Evolutionary conservation across 139 green algal species (phyloP), one percentile per base, ranked within the genome.

Genomic region (Tetradesmus obliquus): DNA sequence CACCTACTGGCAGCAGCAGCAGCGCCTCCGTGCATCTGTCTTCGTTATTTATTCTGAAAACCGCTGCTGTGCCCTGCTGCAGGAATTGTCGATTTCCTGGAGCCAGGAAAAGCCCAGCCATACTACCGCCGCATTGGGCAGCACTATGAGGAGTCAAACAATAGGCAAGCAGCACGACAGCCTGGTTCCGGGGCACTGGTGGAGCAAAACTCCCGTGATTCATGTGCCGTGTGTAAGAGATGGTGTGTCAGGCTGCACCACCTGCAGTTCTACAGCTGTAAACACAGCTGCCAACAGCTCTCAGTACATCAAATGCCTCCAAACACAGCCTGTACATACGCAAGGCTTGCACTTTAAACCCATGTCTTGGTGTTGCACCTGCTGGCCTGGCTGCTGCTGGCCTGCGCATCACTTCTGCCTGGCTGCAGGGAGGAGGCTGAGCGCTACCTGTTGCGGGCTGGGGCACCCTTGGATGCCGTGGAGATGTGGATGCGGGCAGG

Each of bases 401-500:
- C 32, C 32, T 45, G 32, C 32, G 32, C 10, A 72, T 10, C 60
- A 72, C 60, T 81, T 6, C 13, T 86, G 82, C 82, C 54, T 79
- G 55, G 13, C n/a, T 88, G 55, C n/a, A 72, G 55, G 76, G 74
- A 86, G n/a, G 95, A 97, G 90, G 96, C 97, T 24, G 97, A 98
- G 96, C 86, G 91, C 3, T 97, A 95, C 94, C 97, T 95, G 93
- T 90, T 98, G 74, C 95, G 95, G 76, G 96, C 96, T 32, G 93
- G 93, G 54, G 87, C 95, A 90, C 92, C 94, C 0, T 81, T 92
- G 15, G 93, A 95, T 6, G 96, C 96, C 4, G 95, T 97, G 83
- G 94, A 97, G 84, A 99, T 99, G 97, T 98, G 97, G 93, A 95
- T 88, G 32, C 51, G 71, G 22, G 66, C 83, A 90, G 90, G 89